Evolutionary conservation across 2,329 filamentous ascomycete species (phyloP).

Genomic region (Trichoderma aggressivum): DNA sequence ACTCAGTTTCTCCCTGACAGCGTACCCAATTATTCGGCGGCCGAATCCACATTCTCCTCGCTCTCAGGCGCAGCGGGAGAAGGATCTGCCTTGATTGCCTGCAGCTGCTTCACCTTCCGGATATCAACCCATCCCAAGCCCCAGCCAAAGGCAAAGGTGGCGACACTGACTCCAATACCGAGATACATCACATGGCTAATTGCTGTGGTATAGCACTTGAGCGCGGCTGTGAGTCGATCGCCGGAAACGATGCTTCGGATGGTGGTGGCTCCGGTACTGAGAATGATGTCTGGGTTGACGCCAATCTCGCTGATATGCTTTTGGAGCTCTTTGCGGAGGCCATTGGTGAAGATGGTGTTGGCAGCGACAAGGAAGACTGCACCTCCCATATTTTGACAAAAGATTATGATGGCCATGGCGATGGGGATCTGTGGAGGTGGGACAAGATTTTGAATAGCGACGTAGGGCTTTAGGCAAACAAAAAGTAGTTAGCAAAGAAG

Average conservation of each 20-base stretch:
- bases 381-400: constrained; percentile 42
- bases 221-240: neutral
- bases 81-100: neutral
- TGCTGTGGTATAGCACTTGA: neutral
- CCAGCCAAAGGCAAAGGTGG: neutral
- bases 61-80: neutral
- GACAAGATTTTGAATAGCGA: constrained; percentile 39
- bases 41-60: neutral
- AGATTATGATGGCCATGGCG: constrained; percentile 45
- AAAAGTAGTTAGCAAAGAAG: neutral
- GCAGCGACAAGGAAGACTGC: constrained; percentile 44
- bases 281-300: neutral
- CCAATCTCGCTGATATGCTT: neutral
- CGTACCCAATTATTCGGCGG: neutral
- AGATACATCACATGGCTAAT: neutral
- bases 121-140: neutral
- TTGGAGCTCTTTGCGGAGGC: neutral
- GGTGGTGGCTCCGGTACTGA: neutral
- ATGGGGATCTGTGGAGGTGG: constrained; percentile 41
- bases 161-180: neutral
- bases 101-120: neutral
- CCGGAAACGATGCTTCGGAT: neutral
- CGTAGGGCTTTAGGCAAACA: neutral
- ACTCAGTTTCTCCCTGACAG: neutral
- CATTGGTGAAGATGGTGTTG: neutral